Base-by-base conservation (phyloP, 1,284 basidiomycete species). In the Clitocybe nebularis region DNA sequence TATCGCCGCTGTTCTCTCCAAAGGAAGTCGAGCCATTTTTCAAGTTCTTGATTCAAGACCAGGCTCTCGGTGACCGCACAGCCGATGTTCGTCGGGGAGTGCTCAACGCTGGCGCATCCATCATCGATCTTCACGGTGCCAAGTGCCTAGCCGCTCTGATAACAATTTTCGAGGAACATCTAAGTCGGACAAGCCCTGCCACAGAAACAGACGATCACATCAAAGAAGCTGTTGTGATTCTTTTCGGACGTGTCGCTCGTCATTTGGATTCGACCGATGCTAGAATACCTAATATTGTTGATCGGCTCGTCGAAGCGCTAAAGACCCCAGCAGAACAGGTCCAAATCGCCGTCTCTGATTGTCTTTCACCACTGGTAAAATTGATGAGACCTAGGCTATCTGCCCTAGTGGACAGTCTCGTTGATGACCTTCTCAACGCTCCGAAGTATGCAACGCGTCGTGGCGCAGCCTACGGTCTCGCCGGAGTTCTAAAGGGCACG, bases 321-420 rank as follows among this genome's bases (percentile, higher is more conserved):
- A 89, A 89, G 65, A 99, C 94, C 0, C 96, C 96, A 0, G 85
- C 93, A 0, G 96, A 99, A 62, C 84, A 95, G 53, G 96, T 99
- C 0, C 95, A 99, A 62, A 86, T 92, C 40, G 95, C 96, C 0
- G 93, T 99, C 0, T 91, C 94, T 0, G 96, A 98, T 48, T 93
- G 90, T 69, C 72, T 99, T 6, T 86, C 92, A 0, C 92, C 93
- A 1, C 75, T 99, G 4, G 89, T 95, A 29, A 77, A 75, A 28
- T 68, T 84, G 30, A 87, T 91, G 72, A 71, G 74, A 40, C 70
- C 76, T 0, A 77, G 79, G 32, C 74, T 84, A n/a, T 69, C 77
- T 11, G 66, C 69, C 19, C 74, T 99, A 14, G 79, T 95, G 36
- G 85, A 91, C 45, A 72, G 77, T 48, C 74, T 97, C 1, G 77